Evolutionary conservation across 129 eudicot species (phyloP).

Genomic region (Sambucus nigra): DNA sequence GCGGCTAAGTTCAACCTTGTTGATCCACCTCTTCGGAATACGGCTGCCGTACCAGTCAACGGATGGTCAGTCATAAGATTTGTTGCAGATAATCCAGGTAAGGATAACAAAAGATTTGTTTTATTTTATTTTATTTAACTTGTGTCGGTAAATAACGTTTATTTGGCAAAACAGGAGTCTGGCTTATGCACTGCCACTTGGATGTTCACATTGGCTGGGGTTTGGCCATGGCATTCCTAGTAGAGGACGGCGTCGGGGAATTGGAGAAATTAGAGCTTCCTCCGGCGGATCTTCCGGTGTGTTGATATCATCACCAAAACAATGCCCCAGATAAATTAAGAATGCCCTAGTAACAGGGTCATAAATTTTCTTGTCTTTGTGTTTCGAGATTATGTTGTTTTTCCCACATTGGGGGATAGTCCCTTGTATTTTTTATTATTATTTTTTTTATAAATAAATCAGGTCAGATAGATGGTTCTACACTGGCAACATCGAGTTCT

Average conservation of each 20-base stretch:
- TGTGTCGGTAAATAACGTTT: not conserved
- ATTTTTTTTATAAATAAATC: conserved; percentile 9
- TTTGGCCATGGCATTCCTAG: conserved; percentile 69
- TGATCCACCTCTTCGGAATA: conserved; percentile 86
- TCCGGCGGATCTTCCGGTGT: conserved; percentile 70
- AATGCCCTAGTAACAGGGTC: conserved; percentile 16
- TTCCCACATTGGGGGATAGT: conserved; percentile 35
- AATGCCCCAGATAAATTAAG: not conserved
- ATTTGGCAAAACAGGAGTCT: conserved; percentile 43
- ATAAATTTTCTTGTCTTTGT: not conserved
- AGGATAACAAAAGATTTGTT: not conserved
- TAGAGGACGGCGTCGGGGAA: conserved; percentile 64
- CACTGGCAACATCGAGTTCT: not conserved
- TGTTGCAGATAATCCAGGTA: conserved; percentile 98
- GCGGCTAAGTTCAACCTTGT: conserved; percentile 80
- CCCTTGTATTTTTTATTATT: conserved; percentile 12
- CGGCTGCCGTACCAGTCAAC: conserved; percentile 66
- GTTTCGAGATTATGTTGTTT: conserved; percentile 19
- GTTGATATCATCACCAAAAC: conserved; percentile 24
- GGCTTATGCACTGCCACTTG: conserved; percentile 97
- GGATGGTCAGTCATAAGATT: conserved; percentile 94
- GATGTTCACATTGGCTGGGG: conserved; percentile 98
- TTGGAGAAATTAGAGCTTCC: conserved; percentile 49
- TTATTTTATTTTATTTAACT: not conserved
- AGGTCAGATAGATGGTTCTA: conserved; percentile 14